Conservation (phyloP, 2,329 filamentous ascomycete species). For the Claviceps fusiformis region DNA sequence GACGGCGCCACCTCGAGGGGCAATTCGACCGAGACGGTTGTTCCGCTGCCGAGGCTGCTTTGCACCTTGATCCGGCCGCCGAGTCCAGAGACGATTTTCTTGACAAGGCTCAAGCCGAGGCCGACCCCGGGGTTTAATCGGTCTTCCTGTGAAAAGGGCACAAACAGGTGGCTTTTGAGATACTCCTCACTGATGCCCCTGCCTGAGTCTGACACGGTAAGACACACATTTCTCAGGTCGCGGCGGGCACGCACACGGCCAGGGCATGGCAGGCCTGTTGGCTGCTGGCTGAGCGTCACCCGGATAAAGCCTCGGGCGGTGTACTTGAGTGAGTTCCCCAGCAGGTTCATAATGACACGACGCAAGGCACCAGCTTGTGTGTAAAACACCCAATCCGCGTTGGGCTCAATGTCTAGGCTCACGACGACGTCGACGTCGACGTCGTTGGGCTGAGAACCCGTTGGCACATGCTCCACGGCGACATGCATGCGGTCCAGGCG, state of each 20-base stretch:
- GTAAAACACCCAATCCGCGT: slow-evolving; percentile 44
- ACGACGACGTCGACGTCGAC: slow-evolving; percentile 7
- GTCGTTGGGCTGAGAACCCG: slow-evolving; percentile 9
- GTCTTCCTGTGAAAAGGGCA: slow-evolving; percentile 52
- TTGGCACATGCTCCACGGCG: slow-evolving; percentile 12
- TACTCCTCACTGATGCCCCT: slow-evolving; percentile 52
- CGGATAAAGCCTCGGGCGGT: slow-evolving; percentile 25
- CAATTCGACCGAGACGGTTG: slow-evolving; percentile 20
- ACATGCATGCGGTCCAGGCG: slow-evolving; percentile 27
- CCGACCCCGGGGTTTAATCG: slow-evolving; percentile 46
- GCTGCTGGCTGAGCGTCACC: slow-evolving; percentile 12
- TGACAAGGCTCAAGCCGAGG: slow-evolving; percentile 52
- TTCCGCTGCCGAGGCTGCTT: slow-evolving; percentile 25
- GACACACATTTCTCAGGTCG: slow-evolving; percentile 10
- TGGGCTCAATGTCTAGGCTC: slow-evolving; percentile 25
- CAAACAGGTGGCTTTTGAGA: slow-evolving; percentile 44
- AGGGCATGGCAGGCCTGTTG: slow-evolving; percentile 6
- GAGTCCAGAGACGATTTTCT: slow-evolving; percentile 42
- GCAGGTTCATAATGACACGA: slow-evolving; percentile 48
- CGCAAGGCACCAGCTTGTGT: slow-evolving; percentile 37
- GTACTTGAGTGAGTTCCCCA: slow-evolving; percentile 51
- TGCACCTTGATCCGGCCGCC: slow-evolving; percentile 46
- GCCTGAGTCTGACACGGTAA: slow-evolving; percentile 50
- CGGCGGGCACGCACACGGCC: not conserved
- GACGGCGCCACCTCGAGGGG: slow-evolving; percentile 11